Conservation (phyloP, 805 yeast genomes). For the Pichia nanzhaoensis region DNA sequence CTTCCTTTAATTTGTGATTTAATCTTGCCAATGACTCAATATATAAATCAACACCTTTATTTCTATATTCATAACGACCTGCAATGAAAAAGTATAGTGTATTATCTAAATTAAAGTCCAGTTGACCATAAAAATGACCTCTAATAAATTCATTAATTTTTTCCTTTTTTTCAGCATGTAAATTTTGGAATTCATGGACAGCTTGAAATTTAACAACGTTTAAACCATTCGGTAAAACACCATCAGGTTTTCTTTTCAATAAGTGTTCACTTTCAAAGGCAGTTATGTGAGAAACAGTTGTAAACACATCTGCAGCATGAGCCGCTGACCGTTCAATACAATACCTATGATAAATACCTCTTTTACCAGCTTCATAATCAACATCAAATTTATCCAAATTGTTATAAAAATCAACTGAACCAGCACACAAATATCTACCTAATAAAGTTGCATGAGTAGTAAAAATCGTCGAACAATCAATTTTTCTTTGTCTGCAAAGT, state of each 20-base stretch:
- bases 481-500: slow-evolving; percentile 79
- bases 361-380: slow-evolving; percentile 95
- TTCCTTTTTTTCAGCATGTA: slow-evolving; percentile 87
- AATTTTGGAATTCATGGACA: slow-evolving; percentile 94
- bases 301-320: slow-evolving; percentile 92
- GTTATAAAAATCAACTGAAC: slow-evolving; percentile 92
- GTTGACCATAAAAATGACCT: slow-evolving; percentile 96
- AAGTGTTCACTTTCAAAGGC: slow-evolving; percentile 92
- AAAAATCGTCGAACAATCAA: slow-evolving; percentile 91
- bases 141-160: slow-evolving; percentile 90
- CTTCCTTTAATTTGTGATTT: slow-evolving; percentile 76
- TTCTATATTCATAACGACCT: slow-evolving; percentile 93
- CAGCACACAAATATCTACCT: slow-evolving; percentile 95
- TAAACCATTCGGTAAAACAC: slow-evolving; percentile 93
- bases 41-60: slow-evolving; percentile 93
- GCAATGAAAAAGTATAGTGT: slow-evolving; percentile 94
- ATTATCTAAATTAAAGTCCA: slow-evolving; percentile 89
- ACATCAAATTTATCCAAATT: slow-evolving; percentile 84
- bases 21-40: slow-evolving; percentile 89
- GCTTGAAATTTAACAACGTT: slow-evolving; percentile 96
- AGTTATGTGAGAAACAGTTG: slow-evolving; percentile 96
- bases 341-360: slow-evolving; percentile 95
- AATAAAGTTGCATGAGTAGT: slow-evolving; percentile 95
- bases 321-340: slow-evolving; percentile 96
- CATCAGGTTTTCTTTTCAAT: slow-evolving; percentile 93